Conservation (phyloP, 306 rosid genomes). For the Gastrolobium villosum region DNA sequence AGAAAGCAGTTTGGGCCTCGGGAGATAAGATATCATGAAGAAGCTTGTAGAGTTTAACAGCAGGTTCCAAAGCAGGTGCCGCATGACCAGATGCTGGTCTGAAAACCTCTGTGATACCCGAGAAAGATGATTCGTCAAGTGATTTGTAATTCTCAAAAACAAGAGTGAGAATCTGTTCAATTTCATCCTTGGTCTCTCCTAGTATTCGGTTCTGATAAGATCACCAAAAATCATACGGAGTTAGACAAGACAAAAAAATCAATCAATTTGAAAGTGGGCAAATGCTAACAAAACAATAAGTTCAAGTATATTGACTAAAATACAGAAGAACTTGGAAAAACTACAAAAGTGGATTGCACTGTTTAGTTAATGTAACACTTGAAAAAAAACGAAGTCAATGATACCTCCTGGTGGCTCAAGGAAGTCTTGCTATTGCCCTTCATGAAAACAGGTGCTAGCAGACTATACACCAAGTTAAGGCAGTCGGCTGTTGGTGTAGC, state of each 20-base stretch:
- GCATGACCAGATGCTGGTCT: conserved; percentile 77
- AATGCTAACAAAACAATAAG: conserved; percentile 36
- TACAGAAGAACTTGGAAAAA: background rate
- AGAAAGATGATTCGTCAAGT: conserved; percentile 81
- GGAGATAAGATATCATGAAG: conserved; percentile 97
- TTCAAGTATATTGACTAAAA: conserved; percentile 22
- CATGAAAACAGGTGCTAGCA: conserved; percentile 84
- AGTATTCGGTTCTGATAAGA: conserved; percentile 83
- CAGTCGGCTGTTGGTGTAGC: conserved; percentile 99
- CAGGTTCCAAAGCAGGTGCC: conserved; percentile 94
- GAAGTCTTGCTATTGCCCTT: conserved; percentile 83
- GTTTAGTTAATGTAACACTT: conserved; percentile 16
- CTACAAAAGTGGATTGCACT: background rate
- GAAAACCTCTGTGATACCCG: conserved; percentile 84
- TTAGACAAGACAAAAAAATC: conserved; percentile 46
- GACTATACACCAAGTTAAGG: conserved; percentile 76
- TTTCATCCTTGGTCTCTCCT: conserved; percentile 94
- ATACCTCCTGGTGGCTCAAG: conserved; percentile 98
- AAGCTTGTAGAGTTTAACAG: conserved; percentile 88
- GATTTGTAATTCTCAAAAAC: conserved; percentile 94
- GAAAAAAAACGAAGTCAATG: conserved; percentile 13
- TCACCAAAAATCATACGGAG: conserved; percentile 36
- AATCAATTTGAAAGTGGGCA: conserved; percentile 24
- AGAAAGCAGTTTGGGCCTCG: conserved; percentile 88
- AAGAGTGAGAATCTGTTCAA: conserved; percentile 82